A percentile compares a stretch with the other conserved stretches of the same genome.
phyloP scores from a whole-genome alignment of 257 asterid genomes.

The Solanum ossicruentum region DNA sequence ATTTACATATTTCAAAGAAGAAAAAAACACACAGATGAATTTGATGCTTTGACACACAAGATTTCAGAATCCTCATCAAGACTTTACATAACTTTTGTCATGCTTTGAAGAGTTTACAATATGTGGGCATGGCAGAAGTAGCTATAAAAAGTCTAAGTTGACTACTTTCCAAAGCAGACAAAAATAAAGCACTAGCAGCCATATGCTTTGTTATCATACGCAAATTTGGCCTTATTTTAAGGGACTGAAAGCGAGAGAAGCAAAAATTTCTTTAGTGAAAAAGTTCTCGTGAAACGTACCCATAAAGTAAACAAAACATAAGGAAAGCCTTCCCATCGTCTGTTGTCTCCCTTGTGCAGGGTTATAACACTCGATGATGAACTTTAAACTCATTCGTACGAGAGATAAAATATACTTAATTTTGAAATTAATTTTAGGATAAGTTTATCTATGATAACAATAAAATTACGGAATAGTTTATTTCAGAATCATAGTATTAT shows the following conservation, averaged over 20 bases:
- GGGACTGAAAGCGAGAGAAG: slow-evolving; percentile 20
- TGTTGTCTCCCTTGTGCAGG: slow-evolving; percentile 28
- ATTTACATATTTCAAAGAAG: not conserved
- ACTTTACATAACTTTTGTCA: not conserved
- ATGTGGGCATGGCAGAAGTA: not conserved
- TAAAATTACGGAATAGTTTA: not conserved
- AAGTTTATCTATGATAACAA: not conserved
- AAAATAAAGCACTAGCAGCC: slow-evolving; percentile 6
- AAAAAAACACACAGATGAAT: not conserved
- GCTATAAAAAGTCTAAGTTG: slow-evolving; percentile 7
- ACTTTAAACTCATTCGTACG: not conserved
- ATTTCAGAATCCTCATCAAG: slow-evolving; percentile 2
- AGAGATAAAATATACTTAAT: not conserved
- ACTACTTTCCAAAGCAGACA: slow-evolving; percentile 18
- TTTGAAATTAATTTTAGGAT: not conserved
- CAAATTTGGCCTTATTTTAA: slow-evolving; percentile 6
- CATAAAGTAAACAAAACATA: slow-evolving; percentile 7
- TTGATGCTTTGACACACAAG: not conserved
- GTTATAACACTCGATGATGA: slow-evolving; percentile 1
- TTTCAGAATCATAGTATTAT: not conserved
- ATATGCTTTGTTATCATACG: not conserved
- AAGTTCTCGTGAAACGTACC: slow-evolving; percentile 15
- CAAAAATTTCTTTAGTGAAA: not conserved
- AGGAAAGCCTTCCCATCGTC: slow-evolving; percentile 8
- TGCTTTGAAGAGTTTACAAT: not conserved